These are phyloP conservation scores for Trametes sp. DNA, from an alignment of 1,284 basidiomycete genomes.

Conservation along the genomic window DNA sequence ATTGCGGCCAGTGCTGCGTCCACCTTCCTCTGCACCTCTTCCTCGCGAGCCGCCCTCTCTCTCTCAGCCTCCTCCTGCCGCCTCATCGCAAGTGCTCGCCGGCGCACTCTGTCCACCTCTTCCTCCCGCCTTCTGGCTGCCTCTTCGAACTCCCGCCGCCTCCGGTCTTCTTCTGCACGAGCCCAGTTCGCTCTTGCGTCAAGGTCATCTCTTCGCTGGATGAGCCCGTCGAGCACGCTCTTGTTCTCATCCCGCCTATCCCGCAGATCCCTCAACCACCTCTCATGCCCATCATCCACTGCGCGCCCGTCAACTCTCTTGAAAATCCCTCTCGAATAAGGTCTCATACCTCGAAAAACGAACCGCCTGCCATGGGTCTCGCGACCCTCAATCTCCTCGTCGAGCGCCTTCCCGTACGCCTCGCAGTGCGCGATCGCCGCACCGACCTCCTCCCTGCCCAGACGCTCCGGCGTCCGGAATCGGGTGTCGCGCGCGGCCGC, in stretches of 20 bases:
- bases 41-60: no score
- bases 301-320: not conserved
- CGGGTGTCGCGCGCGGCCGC: not conserved
- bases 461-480: not conserved
- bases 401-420: not conserved
- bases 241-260: not conserved
- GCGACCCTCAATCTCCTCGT: not conserved
- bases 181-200: not conserved
- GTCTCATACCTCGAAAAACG: slow-evolving; percentile 2
- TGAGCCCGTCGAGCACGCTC: not conserved
- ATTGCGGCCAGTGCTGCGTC: no score
- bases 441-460: not conserved
- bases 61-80: no score
- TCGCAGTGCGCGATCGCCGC: not conserved
- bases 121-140: not conserved
- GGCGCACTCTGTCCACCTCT: no score
- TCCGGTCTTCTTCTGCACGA: not conserved
- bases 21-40: no score
- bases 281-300: slow-evolving; percentile 7
- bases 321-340: not conserved
- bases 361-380: slow-evolving; percentile 7
- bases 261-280: not conserved
- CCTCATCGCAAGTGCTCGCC: no score
- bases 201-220: not conserved
- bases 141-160: not conserved